These are phyloP conservation scores for Heracleum sosnowskyi DNA, from an alignment of 129 eudicot species.

Conservation along the genomic window DNA sequence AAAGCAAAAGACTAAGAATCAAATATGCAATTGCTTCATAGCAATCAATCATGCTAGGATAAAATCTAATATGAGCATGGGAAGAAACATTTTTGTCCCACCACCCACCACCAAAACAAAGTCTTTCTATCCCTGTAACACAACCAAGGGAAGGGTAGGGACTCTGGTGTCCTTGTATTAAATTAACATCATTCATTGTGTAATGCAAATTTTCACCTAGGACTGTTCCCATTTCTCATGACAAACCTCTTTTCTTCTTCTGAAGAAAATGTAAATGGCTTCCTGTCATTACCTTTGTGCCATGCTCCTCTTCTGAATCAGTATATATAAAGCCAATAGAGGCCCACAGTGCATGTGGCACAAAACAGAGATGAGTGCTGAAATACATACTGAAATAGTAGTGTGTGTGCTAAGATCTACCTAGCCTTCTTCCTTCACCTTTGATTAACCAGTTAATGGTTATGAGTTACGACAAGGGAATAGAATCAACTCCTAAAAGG, in stretches of 20 bases:
- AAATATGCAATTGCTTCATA: slow-evolving; percentile 12
- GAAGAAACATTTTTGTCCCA: slow-evolving; percentile 44
- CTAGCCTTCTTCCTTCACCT: not conserved
- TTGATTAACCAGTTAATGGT: not conserved
- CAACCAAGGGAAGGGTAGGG: slow-evolving; percentile 14
- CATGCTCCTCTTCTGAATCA: slow-evolving; percentile 19
- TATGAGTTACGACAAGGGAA: not conserved
- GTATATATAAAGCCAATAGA: slow-evolving; percentile 13
- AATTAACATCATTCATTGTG: slow-evolving; percentile 19
- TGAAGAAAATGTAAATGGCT: slow-evolving; percentile 35
- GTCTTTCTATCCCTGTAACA: slow-evolving; percentile 25
- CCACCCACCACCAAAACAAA: slow-evolving; percentile 52
- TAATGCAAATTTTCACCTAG: slow-evolving; percentile 42
- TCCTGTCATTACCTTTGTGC: slow-evolving; percentile 39
- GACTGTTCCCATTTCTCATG: slow-evolving; percentile 54
- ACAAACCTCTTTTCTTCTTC: slow-evolving; percentile 36
- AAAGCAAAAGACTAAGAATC: slow-evolving; percentile 1
- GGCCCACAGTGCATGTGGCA: slow-evolving; percentile 46
- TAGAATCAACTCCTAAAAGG: not conserved
- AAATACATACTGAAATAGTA: not conserved
- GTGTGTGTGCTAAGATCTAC: slow-evolving; percentile 8
- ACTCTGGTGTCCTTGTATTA: slow-evolving; percentile 11
- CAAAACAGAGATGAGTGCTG: slow-evolving; percentile 10
- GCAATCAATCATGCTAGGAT: slow-evolving; percentile 23
- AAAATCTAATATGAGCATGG: slow-evolving; percentile 48